Evolutionary conservation across 805 yeast species (phyloP).

Genomic region (Zygosaccharomyces rouxii): DNA sequence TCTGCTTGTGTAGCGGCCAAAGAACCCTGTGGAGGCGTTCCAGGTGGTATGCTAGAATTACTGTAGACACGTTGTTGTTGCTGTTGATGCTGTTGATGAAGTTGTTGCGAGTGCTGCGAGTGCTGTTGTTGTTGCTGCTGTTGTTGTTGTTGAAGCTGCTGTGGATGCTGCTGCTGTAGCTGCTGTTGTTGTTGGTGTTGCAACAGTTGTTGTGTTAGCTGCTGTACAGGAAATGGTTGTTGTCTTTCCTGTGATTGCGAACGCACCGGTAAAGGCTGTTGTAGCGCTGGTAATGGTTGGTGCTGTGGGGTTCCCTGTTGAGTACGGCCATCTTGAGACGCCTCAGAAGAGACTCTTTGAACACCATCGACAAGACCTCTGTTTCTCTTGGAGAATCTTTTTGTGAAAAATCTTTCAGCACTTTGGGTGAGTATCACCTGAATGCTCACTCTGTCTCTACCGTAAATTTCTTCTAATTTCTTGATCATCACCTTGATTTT

Average conservation of each 20-base stretch:
- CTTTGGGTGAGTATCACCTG: conserved; percentile 82
- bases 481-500: conserved; percentile 75
- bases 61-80: conserved; percentile 12
- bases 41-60: conserved; percentile 10
- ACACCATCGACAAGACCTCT: conserved; percentile 14
- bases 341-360: conserved; percentile 15
- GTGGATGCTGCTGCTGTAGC: neutral
- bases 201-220: conserved; percentile 7
- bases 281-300: neutral
- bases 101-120: conserved; percentile 5
- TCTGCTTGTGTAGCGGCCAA: conserved; percentile 44
- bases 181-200: conserved; percentile 11
- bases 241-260: conserved; percentile 2
- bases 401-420: conserved; percentile 66
- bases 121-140: conserved; percentile 1
- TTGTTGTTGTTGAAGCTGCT: conserved; percentile 4
- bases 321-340: conserved; percentile 11
- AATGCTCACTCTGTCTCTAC: conserved; percentile 67
- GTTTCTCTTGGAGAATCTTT: conserved; percentile 18
- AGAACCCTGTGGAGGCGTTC: conserved; percentile 7
- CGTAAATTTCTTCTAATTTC: conserved; percentile 76
- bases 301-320: conserved; percentile 3
- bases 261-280: neutral
- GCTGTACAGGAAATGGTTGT: conserved; percentile 6
- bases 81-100: conserved; percentile 7